phyloP scores from a whole-genome alignment of 805 yeast species.

The Cyberlindnera amylophila region DNA sequence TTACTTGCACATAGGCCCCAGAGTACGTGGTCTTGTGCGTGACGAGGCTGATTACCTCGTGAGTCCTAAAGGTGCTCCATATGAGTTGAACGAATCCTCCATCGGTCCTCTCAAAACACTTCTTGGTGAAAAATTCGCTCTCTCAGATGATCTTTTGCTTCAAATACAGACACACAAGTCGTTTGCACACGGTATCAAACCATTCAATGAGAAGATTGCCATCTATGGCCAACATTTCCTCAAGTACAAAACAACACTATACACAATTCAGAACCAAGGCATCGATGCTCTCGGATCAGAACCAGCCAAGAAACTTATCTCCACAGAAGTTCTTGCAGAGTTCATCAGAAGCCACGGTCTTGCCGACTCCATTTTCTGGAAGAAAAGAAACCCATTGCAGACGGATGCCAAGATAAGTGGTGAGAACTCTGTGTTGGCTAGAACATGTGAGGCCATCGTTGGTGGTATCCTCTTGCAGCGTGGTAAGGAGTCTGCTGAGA shows the following conservation, averaged over 20 bases:
- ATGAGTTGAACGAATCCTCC: constrained; percentile 50
- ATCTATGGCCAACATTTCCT: constrained; percentile 66
- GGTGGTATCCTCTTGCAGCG: constrained; percentile 65
- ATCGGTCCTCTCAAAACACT: constrained; percentile 46
- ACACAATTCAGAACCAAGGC: constrained; percentile 25
- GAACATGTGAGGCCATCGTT: constrained; percentile 55
- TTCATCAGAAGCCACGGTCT: constrained; percentile 48
- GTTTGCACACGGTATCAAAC: constrained; percentile 85
- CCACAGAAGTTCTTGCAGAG: constrained; percentile 46
- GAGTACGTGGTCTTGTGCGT: constrained; percentile 69
- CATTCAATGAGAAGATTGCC: constrained; percentile 83
- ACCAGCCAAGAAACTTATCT: constrained; percentile 46
- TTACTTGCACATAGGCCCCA: constrained; percentile 40
- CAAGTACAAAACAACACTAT: constrained; percentile 37
- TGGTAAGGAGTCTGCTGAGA: constrained; percentile 56
- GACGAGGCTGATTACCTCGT: constrained; percentile 58
- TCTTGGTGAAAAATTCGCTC: constrained; percentile 44
- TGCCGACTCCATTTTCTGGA: constrained; percentile 62
- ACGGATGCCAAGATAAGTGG: constrained; percentile 47
- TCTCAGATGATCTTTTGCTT: constrained; percentile 59
- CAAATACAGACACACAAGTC: constrained; percentile 93
- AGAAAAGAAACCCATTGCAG: constrained; percentile 46
- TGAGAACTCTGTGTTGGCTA: constrained; percentile 49
- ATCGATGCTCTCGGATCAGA: constrained; percentile 58
- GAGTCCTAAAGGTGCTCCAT: constrained; percentile 47